phyloP scores from a whole-genome alignment of 2,329 filamentous ascomycete genomes.

The Penicillium palitans region DNA sequence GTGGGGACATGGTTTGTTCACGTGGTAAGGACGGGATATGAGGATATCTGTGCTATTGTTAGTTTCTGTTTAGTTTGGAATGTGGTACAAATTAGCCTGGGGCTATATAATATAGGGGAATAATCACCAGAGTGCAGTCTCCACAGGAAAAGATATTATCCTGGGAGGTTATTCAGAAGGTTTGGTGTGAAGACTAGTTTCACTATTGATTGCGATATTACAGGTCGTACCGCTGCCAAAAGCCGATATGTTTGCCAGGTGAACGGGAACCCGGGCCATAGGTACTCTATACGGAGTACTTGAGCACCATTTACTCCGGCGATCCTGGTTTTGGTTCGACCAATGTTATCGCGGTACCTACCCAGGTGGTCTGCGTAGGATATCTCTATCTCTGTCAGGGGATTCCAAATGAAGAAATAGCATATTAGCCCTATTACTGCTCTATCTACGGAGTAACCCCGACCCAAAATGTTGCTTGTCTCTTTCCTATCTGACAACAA shows the following conservation, averaged over 20 bases:
- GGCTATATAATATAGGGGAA: background rate
- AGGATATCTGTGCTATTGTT: background rate
- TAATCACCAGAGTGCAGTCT: background rate
- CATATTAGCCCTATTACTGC: background rate
- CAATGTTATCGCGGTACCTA: background rate
- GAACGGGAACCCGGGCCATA: background rate
- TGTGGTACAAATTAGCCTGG: too few relatives aligned
- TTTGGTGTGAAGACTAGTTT: background rate
- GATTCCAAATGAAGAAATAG: background rate
- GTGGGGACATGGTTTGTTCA: background rate
- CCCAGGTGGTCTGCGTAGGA: background rate
- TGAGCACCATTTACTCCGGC: background rate
- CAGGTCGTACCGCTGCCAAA: background rate
- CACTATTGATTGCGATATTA: background rate
- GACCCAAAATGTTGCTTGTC: background rate
- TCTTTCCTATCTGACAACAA: background rate
- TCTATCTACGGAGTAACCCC: background rate
- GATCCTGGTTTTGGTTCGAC: background rate
- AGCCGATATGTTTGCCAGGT: background rate
- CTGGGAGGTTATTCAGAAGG: background rate
- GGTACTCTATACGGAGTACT: background rate
- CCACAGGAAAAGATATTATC: background rate
- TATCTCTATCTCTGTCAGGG: background rate
- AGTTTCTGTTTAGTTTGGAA: background rate
- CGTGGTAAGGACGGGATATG: background rate